These are phyloP conservation scores for Russula earlei DNA, from an alignment of 768 basidiomycete species.

Conservation along the genomic window DNA sequence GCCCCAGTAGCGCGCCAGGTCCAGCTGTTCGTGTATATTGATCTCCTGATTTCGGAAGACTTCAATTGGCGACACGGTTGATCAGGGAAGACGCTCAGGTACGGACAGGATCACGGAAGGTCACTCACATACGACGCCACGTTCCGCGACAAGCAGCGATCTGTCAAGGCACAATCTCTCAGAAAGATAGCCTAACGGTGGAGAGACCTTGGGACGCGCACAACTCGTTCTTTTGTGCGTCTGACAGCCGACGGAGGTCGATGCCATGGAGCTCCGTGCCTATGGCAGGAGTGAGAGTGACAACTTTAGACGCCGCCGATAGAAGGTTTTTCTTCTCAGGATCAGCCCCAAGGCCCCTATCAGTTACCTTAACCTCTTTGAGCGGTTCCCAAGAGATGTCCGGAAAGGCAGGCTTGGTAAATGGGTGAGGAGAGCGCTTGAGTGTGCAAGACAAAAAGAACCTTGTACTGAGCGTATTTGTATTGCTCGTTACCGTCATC, in stretches of 20 bases:
- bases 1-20: slow-evolving; percentile 63
- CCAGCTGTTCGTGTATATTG: slow-evolving; percentile 56
- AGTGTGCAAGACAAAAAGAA: slow-evolving; percentile 21
- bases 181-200: background rate
- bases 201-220: slow-evolving; percentile 23
- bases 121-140: slow-evolving; percentile 63
- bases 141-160: slow-evolving; percentile 63
- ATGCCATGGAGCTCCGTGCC: slow-evolving; percentile 69
- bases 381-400: slow-evolving; percentile 57
- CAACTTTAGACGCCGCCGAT: slow-evolving; percentile 54
- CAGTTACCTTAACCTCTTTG: slow-evolving; percentile 45
- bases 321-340: slow-evolving; percentile 58
- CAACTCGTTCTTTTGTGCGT: slow-evolving; percentile 72
- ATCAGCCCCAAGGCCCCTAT: slow-evolving; percentile 62
- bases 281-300: slow-evolving; percentile 58
- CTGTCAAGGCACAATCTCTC: slow-evolving; percentile 27
- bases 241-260: slow-evolving; percentile 59
- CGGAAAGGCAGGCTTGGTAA: slow-evolving; percentile 55
- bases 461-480: slow-evolving; percentile 51
- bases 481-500: slow-evolving; percentile 42
- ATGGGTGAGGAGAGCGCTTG: background rate
- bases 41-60: slow-evolving; percentile 73
- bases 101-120: no score
- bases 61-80: slow-evolving; percentile 26
- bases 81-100: background rate